phyloP scores from a whole-genome alignment of 352 stramenopile genomes.

The Thalassiosira mediterranea region DNA sequence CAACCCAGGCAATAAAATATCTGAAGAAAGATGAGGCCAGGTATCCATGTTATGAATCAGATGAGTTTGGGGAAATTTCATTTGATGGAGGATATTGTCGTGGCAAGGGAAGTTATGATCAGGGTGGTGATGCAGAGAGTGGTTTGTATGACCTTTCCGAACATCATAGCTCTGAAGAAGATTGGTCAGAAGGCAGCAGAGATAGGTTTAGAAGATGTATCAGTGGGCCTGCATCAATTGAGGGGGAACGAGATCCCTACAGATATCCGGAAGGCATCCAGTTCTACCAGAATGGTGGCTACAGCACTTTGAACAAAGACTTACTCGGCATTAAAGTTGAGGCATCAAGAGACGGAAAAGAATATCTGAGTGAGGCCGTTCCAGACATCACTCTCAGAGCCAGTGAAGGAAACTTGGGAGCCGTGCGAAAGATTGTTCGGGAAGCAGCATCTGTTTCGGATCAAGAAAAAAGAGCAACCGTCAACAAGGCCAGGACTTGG shows the following conservation, averaged over 20 bases:
- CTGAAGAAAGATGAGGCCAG: no score
- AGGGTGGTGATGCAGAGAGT: not conserved
- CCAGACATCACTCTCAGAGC: constrained; percentile 1
- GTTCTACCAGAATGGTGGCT: constrained; percentile 1
- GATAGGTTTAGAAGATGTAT: not conserved
- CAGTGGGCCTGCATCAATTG: not conserved
- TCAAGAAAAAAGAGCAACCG: constrained; percentile 2
- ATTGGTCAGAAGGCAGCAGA: no score
- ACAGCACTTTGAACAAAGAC: not conserved
- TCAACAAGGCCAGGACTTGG: constrained; percentile 8
- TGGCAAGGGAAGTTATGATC: not conserved
- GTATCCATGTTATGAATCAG: no score
- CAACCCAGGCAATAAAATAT: not conserved
- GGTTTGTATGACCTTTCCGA: not conserved
- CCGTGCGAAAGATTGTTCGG: constrained; percentile 1
- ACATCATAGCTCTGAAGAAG: no score
- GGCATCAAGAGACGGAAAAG: not conserved
- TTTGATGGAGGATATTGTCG: not conserved
- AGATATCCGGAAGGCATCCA: constrained; percentile 1
- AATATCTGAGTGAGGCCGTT: not conserved
- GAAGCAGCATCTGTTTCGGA: not conserved
- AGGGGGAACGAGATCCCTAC: no score
- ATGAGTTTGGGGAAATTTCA: not conserved
- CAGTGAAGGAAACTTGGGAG: not conserved
- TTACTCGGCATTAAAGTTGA: not conserved